phyloP scores from a whole-genome alignment of 371 early-diverging fungal species.

The Mortierella sp. region DNA sequence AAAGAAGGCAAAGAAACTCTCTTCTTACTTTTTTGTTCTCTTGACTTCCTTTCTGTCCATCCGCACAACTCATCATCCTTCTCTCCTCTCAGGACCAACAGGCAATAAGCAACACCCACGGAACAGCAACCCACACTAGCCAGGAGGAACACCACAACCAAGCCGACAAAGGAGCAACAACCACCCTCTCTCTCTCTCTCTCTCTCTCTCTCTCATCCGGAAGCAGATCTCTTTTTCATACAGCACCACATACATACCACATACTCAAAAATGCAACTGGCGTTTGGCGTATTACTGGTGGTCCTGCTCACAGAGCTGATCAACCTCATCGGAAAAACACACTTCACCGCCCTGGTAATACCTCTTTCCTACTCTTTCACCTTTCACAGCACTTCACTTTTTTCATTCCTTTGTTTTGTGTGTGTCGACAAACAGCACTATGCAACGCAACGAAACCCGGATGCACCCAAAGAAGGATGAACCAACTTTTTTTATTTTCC shows the following conservation, averaged over 20 bases:
- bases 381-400: neutral
- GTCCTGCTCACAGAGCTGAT: constrained; percentile 71
- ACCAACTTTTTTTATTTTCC: neutral
- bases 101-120: neutral
- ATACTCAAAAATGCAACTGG: constrained; percentile 61
- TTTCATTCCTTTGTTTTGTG: neutral
- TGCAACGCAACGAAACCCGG: neutral
- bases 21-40: neutral
- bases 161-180: neutral
- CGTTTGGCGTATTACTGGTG: constrained; percentile 65
- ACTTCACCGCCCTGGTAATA: constrained; percentile 67
- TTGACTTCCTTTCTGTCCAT: constrained; percentile 12
- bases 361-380: neutral
- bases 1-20: neutral
- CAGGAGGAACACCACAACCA: neutral
- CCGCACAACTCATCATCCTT: neutral
- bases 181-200: neutral
- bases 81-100: neutral
- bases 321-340: constrained; percentile 67
- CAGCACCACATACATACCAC: neutral
- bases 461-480: constrained; percentile 10
- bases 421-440: neutral
- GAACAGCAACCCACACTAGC: neutral
- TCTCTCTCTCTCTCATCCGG: neutral
- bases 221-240: neutral